Percentiles rank a stretch among this genome's conserved stretches.
Evolutionary conservation across 139 green algal species (phyloP).

Genomic region (Chlorella sp.): DNA sequence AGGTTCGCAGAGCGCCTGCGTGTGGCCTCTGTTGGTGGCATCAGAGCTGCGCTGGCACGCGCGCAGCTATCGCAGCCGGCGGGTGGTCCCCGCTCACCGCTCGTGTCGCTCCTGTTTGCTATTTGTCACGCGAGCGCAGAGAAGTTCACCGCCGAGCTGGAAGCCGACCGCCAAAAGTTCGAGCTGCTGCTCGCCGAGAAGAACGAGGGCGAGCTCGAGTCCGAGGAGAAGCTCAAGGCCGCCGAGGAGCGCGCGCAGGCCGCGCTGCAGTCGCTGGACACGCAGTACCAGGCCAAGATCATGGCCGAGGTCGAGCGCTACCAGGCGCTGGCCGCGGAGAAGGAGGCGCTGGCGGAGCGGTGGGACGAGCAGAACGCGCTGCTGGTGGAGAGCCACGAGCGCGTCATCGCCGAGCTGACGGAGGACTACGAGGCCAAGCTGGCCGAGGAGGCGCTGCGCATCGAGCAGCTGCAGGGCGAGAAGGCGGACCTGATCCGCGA

Average conservation of each 20-base stretch:
- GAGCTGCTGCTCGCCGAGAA: constrained; percentile 72
- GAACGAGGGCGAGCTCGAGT: constrained; percentile 68
- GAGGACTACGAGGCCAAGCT: constrained; percentile 79
- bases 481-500: constrained; percentile 55
- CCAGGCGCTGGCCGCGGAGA: constrained; percentile 63
- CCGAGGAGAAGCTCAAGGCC: constrained; percentile 70
- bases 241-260: constrained; percentile 54
- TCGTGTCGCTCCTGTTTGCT: not conserved
- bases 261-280: constrained; percentile 60
- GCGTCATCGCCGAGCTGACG: constrained; percentile 71
- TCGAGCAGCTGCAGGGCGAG: constrained; percentile 45
- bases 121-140: constrained; percentile 23
- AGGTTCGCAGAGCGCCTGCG: not conserved
- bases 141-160: constrained; percentile 64
- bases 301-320: constrained; percentile 84
- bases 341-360: constrained; percentile 65
- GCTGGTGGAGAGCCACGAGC: constrained; percentile 78
- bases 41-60: too few relatives aligned
- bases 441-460: constrained; percentile 49
- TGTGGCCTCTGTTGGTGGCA: too few relatives aligned
- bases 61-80: too few relatives aligned
- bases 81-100: too few relatives aligned
- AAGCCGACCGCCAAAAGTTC: constrained; percentile 65
- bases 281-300: constrained; percentile 77
- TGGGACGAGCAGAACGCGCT: constrained; percentile 82